Evolutionary conservation across 345 rosid species (phyloP).

Genomic region (Citrus reticulata): DNA sequence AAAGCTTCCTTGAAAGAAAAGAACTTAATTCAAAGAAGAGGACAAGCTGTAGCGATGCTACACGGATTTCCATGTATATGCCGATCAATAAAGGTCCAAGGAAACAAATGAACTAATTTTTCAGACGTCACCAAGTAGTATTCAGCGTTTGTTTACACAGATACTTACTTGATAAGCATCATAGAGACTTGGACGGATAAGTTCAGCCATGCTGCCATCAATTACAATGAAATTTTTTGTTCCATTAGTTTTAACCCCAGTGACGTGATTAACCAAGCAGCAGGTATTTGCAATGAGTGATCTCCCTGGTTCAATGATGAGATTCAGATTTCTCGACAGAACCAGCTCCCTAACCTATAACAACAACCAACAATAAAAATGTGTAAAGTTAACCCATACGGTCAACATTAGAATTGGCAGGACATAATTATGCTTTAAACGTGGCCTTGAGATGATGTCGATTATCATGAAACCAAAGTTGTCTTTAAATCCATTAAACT

Average conservation of each 20-base stretch:
- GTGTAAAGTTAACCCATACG: background rate
- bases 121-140: background rate
- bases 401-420: background rate
- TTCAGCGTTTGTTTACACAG: slow-evolving; percentile 8
- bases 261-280: slow-evolving; percentile 87
- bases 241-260: slow-evolving; percentile 95
- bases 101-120: background rate
- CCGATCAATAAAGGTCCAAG: background rate
- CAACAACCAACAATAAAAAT: slow-evolving; percentile 1
- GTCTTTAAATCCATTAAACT: too few species aligned
- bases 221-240: slow-evolving; percentile 87
- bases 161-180: slow-evolving; percentile 85
- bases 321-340: slow-evolving; percentile 66
- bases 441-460: background rate
- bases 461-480: background rate
- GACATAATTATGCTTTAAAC: background rate
- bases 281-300: slow-evolving; percentile 94
- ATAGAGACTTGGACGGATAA: slow-evolving; percentile 96
- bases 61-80: background rate
- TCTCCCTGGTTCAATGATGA: slow-evolving; percentile 96
- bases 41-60: background rate
- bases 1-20: background rate
- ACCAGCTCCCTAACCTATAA: slow-evolving; percentile 85
- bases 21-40: background rate
- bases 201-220: slow-evolving; percentile 99